A percentile compares a stretch with the other conserved stretches of the same genome.
Conservation (phyloP, 805 yeast species). For the Yamadazyma nakazawae region DNA sequence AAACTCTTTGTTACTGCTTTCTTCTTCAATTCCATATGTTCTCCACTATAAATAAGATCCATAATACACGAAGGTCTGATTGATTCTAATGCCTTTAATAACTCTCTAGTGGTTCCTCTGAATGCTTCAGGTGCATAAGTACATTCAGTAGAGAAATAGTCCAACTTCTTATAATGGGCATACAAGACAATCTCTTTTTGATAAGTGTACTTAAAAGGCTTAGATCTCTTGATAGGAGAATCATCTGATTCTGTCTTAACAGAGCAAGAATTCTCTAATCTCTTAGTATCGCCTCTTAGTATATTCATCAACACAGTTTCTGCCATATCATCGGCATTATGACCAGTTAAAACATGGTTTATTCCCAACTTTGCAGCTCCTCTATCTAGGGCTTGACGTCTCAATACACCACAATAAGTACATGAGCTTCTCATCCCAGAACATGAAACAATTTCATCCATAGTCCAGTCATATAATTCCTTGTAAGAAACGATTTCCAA, state of each 20-base stretch:
- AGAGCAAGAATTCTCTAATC: constrained; percentile 83
- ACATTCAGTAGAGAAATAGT: constrained; percentile 96
- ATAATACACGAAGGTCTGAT: constrained; percentile 90
- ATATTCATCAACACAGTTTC: constrained; percentile 96
- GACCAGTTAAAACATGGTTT: constrained; percentile 93
- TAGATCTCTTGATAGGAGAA: constrained; percentile 88
- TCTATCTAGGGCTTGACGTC: constrained; percentile 95
- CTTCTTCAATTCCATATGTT: constrained; percentile 65
- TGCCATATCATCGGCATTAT: constrained; percentile 99
- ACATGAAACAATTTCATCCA: constrained; percentile 95
- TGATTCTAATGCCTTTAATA: constrained; percentile 85
- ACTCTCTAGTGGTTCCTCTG: constrained; percentile 92
- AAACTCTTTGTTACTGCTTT: constrained; percentile 40
- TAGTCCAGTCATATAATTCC: constrained; percentile 93
- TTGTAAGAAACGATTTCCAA: constrained; percentile 79
- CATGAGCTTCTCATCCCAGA: constrained; percentile 94
- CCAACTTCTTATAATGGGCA: constrained; percentile 93
- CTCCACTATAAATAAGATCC: constrained; percentile 94
- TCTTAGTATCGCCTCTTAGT: constrained; percentile 91
- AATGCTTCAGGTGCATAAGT: constrained; percentile 98
- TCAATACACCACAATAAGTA: constrained; percentile 95
- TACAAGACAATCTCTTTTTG: constrained; percentile 96
- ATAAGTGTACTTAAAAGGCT: constrained; percentile 93
- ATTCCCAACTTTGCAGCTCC: constrained; percentile 88
- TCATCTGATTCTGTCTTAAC: constrained; percentile 80